Evolutionary conservation across 495 filamentous ascomycete genomes (phyloP).

Genomic region (Penicillium canariense): DNA sequence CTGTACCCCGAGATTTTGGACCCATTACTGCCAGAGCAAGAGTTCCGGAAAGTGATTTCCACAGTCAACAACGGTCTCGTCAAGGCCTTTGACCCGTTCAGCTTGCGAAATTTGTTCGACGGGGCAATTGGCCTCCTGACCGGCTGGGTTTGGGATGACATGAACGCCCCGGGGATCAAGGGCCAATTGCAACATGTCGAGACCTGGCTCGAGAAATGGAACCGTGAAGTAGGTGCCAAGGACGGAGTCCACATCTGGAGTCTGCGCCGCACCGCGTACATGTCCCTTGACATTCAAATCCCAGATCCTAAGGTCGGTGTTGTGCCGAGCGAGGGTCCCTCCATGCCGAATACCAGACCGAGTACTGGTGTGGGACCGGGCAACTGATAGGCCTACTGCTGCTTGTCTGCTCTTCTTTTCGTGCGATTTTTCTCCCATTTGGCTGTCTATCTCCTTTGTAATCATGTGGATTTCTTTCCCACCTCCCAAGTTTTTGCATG

Average conservation of each 20-base stretch:
- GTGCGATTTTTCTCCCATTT: conserved; percentile 10
- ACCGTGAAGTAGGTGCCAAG: conserved; percentile 56
- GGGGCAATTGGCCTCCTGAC: conserved; percentile 73
- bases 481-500: conserved; percentile 21
- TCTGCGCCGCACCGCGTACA: conserved; percentile 78
- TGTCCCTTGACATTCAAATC: conserved; percentile 86
- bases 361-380: conserved; percentile 31
- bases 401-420: background rate
- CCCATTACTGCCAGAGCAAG: conserved; percentile 72
- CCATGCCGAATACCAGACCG: conserved; percentile 40
- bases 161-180: conserved; percentile 72
- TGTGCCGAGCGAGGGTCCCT: conserved; percentile 40
- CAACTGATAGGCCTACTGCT: conserved; percentile 10
- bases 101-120: conserved; percentile 69
- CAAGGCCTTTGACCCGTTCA: conserved; percentile 71
- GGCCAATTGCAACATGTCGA: conserved; percentile 64
- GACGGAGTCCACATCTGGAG: conserved; percentile 69
- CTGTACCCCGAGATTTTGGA: conserved; percentile 94
- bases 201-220: conserved; percentile 78
- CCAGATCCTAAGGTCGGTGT: conserved; percentile 71
- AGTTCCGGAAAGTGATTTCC: conserved; percentile 77
- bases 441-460: conserved; percentile 22
- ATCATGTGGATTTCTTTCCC: conserved; percentile 16
- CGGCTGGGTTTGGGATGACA: conserved; percentile 90
- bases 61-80: conserved; percentile 71